Base-by-base conservation (phyloP, 2,329 filamentous ascomycete species). In the Endoconidiophora laricicola region DNA sequence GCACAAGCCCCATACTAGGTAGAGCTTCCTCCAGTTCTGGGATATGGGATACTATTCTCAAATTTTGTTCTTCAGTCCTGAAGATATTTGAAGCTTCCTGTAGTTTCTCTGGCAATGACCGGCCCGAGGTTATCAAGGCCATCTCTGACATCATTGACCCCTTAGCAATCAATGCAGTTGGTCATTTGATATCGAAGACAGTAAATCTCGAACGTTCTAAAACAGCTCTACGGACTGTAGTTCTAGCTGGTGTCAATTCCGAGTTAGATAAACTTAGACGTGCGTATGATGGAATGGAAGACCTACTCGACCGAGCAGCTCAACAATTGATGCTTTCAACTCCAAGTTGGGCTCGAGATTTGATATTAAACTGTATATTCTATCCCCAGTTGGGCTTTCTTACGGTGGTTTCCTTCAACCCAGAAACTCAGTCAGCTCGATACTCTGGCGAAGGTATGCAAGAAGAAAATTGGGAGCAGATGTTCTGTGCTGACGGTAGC, bases 331-430 rank as follows among this genome's bases (percentile, higher is more conserved):
- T 74, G 0, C 62, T 64, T 12, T 69, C 71, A 1, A 67, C 91
- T 18, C 81, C 87, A 1, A 69, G 73, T 53, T 72, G 72, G 69
- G 69, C 70, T 16, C 62, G 62, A 23, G 60, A 64, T 26, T 69
- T 74, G 53, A 65, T 81, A 12, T 69, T 72, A 33, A 88, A 88
- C 49, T 93, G 93, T 55, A 82, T 91, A 16, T 94, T 91, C 61
- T 83, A 94, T 54, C 90, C 88, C 0, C 87, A 94, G 58, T 76
- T 95, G 37, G 91, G 91, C 0, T 98, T 95, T 60, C 73, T 95
- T 37, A 83, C 87, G 2, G 79, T 82, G 0, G 79, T 94, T 14
- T 73, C 73, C 2, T 63, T 80, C 3, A 75, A 86, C 56, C 52
- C 54, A 7, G 58, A 63, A 42, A 54, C 59, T 12, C 61, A 68